Conservation (phyloP, 2,329 filamentous ascomycete species). For the Penicillium sp. region DNA sequence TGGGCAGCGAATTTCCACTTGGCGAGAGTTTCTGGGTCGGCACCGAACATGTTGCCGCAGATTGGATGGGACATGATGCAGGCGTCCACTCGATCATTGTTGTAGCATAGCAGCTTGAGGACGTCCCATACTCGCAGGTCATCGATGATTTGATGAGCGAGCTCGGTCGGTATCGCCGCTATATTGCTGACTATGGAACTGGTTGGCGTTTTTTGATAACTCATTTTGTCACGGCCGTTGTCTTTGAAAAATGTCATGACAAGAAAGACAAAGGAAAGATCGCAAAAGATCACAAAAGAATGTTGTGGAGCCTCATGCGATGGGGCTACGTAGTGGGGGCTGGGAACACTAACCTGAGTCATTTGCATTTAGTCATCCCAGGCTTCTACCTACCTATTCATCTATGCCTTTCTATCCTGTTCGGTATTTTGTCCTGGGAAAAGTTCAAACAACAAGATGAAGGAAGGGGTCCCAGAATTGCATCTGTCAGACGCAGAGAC, state of each 20-base stretch:
- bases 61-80: slow-evolving; percentile 11
- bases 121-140: slow-evolving; percentile 24
- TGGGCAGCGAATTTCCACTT: not conserved
- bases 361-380: not conserved
- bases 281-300: not conserved
- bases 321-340: not conserved
- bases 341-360: not conserved
- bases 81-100: slow-evolving; percentile 9
- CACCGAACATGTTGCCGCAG: slow-evolving; percentile 8
- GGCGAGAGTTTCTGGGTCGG: not conserved
- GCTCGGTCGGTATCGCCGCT: slow-evolving; percentile 17
- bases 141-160: slow-evolving; percentile 23
- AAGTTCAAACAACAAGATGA: not conserved
- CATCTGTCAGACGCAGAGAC: slow-evolving; percentile 13
- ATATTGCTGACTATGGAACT: slow-evolving; percentile 6
- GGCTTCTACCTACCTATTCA: not conserved
- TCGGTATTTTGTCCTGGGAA: not conserved
- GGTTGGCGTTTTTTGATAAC: not conserved
- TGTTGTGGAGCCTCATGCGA: not conserved
- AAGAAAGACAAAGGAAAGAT: not conserved
- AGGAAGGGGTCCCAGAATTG: not conserved
- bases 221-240: not conserved
- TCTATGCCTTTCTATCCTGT: not conserved
- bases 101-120: slow-evolving; percentile 13
- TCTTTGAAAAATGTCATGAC: too few relatives aligned